Base-by-base conservation (phyloP, 1,284 basidiomycete genomes). In the Marasmius tenuissimus region DNA sequence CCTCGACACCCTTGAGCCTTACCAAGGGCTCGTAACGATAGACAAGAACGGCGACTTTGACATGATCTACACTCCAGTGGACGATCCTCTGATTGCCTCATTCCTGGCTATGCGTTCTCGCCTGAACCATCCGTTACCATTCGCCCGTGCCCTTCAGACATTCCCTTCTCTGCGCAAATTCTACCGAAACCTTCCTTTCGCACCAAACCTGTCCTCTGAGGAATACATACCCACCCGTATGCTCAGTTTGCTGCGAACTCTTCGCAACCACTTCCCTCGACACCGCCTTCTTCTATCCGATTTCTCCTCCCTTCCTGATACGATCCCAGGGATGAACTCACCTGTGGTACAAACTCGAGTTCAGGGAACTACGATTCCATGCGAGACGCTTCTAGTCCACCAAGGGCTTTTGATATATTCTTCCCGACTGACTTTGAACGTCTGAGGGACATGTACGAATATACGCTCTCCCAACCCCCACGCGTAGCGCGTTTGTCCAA, bases 351-450 rank as follows among this genome's bases (percentile, higher is more conserved):
- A 99, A 78, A 99, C 97, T 18, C 86, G 95, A 56, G 90, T 92
- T 71, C 85, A 85, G 39, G 91, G 91, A 62, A 84, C 84, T 54
- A 97, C 94, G 75, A 89, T 98, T 4, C 92, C 97, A 2, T 96
- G 94, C 68, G 83, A 89, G 62, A 98, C 94, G 16, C 86, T 98
- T 64, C 85, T 97, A 67, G 97, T 99, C 61, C 89, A 91, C 67
- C 97, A 94, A 71, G 97, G 97, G 11, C 89, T 78, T 99, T 99
- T 75, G 97, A 99, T 76, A 99, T 99, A 66, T 96, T 99, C 81
- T 99, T 99, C 81, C 97, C 97, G 1, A 99, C 97, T 7, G 81
- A 96, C 72, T 99, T 99, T 68, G 85, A 87, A 57, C 84, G 85
- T 20, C 81, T 99, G 33, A 81, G 91, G 55, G 92, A 96, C 72